Evolutionary conservation across 228 moss, liverwort and hornwort species (phyloP).

Genomic region (Sphagnum fallax): DNA sequence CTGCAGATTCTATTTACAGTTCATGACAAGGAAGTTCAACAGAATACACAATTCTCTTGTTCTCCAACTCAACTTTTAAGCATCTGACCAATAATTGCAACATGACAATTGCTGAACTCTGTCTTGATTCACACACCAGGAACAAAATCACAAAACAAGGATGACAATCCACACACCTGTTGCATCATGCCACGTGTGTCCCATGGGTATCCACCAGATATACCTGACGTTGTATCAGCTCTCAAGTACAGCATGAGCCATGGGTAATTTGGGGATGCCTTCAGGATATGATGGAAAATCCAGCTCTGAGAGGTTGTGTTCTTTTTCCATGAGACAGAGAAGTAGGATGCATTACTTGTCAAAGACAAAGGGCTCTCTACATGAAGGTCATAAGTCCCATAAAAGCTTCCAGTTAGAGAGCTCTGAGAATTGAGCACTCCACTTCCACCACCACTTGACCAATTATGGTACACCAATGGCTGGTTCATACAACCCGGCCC

Average conservation of each 20-base stretch:
- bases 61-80: too few species aligned
- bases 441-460: conserved; percentile 12
- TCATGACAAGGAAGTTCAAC: too few species aligned
- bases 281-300: conserved; percentile 66
- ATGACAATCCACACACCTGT: conserved; percentile 25
- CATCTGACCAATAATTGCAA: too few species aligned
- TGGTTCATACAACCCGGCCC: conserved; percentile 95
- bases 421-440: neutral
- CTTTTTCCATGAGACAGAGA: conserved; percentile 74
- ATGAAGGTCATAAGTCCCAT: conserved; percentile 72
- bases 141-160: too few species aligned
- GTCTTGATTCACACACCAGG: too few species aligned
- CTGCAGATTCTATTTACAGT: too few species aligned
- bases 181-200: conserved; percentile 85
- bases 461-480: conserved; percentile 52
- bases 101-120: too few species aligned
- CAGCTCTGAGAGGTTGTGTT: conserved; percentile 58
- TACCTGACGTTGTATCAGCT: conserved; percentile 66
- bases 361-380: neutral
- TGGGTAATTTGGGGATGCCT: conserved; percentile 66
- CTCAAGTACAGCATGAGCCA: conserved; percentile 93
- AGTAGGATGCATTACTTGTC: conserved; percentile 35
- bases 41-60: too few species aligned
- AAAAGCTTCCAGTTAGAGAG: conserved; percentile 51
- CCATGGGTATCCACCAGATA: conserved; percentile 92